Evolutionary conservation across 768 basidiomycete species (phyloP).

Genomic region (Sarcodon aspratus): DNA sequence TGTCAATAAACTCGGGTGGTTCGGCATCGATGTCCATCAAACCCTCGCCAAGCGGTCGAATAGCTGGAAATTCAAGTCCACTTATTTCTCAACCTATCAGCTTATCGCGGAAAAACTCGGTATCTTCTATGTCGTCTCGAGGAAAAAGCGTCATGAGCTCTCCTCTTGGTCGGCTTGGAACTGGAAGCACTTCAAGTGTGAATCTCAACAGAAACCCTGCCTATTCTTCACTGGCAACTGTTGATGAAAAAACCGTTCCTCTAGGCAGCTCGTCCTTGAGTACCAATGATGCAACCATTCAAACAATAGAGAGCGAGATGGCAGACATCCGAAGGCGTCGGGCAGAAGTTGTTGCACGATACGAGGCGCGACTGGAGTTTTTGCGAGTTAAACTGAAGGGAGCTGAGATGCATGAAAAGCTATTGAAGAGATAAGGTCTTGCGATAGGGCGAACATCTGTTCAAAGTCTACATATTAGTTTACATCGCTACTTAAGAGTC

Average conservation of each 20-base stretch:
- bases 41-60: slow-evolving; percentile 9
- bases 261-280: no score
- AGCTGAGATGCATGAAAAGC: slow-evolving; percentile 74
- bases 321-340: slow-evolving; percentile 58
- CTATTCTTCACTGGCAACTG: slow-evolving; percentile 38
- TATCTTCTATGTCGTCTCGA: slow-evolving; percentile 48
- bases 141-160: slow-evolving; percentile 10
- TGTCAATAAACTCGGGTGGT: slow-evolving; percentile 14
- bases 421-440: slow-evolving; percentile 38
- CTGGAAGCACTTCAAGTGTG: slow-evolving; percentile 28
- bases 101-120: slow-evolving; percentile 38
- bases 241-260: slow-evolving; percentile 26
- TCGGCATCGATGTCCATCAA: slow-evolving; percentile 12
- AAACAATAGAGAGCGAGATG: slow-evolving; percentile 43
- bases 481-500: neutral
- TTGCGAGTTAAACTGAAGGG: slow-evolving; percentile 74
- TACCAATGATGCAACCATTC: slow-evolving; percentile 19
- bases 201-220: slow-evolving; percentile 41
- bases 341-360: slow-evolving; percentile 60
- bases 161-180: slow-evolving; percentile 3
- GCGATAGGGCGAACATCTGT: neutral
- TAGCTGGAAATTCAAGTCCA: slow-evolving; percentile 1
- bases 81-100: slow-evolving; percentile 9
- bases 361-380: slow-evolving; percentile 69
- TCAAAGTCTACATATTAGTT: neutral